These are phyloP conservation scores for Populus ilicifolia DNA, from an alignment of 345 rosid species.

Conservation along the genomic window DNA sequence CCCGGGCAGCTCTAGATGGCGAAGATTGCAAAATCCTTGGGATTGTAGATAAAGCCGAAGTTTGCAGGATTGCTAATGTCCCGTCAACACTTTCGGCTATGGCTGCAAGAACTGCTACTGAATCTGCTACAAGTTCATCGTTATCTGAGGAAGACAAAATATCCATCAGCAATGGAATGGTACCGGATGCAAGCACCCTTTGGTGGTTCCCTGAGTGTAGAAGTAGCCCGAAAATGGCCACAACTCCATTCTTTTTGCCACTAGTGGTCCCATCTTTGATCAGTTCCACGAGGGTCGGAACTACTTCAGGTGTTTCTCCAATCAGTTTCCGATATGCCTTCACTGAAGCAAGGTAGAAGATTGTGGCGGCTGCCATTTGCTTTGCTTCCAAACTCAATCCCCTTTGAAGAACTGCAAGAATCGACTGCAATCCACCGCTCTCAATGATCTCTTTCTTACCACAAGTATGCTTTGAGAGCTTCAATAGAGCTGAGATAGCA, in stretches of 20 bases:
- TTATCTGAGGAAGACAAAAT: constrained; percentile 37
- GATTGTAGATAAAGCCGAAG: constrained; percentile 40
- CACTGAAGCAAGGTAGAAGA: constrained; percentile 64
- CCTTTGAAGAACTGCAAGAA: constrained; percentile 47
- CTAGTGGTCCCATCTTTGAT: constrained; percentile 46
- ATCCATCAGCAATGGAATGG: constrained; percentile 44
- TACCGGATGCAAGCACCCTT: constrained; percentile 52
- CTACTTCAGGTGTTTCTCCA: constrained; percentile 52
- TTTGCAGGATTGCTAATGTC: constrained; percentile 39
- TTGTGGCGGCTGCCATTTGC: constrained; percentile 61
- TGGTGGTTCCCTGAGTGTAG: constrained; percentile 42
- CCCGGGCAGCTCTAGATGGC: constrained; percentile 42
- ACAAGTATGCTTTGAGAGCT: constrained; percentile 53
- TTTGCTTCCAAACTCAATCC: constrained; percentile 58
- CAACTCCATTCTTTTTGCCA: constrained; percentile 66
- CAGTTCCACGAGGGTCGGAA: constrained; percentile 54
- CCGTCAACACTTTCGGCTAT: constrained; percentile 53
- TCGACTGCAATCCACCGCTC: constrained; percentile 47
- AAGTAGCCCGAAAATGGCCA: constrained; percentile 53
- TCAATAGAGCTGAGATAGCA: constrained; percentile 58
- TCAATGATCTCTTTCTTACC: constrained; percentile 56
- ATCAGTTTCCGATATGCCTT: constrained; percentile 49
- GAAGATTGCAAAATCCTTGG: constrained; percentile 32
- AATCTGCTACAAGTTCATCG: constrained; percentile 49
- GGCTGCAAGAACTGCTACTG: constrained; percentile 58